Base-by-base conservation (phyloP, 805 yeast species). In the Yamadazyma phyllophila region DNA sequence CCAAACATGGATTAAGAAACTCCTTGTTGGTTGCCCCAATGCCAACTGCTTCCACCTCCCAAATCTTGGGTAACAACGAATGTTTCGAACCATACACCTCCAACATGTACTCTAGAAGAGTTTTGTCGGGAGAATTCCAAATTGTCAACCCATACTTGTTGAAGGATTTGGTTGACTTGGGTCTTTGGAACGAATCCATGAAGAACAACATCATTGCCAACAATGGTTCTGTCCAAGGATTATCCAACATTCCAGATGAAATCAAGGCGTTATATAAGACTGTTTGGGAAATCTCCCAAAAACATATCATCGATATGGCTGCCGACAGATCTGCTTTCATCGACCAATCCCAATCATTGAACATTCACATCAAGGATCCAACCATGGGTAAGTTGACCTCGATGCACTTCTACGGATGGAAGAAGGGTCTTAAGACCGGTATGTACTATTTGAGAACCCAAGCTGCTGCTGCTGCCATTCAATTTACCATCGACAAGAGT, bases 331-430 rank as follows among this genome's bases (percentile, higher is more conserved):
- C 88, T 48, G 85, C 89, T 16, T 87, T 75, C 67, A 82, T 86
- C 63, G 94, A 86, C 66, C 99, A 94, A 71, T 88, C 96, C 26
- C 98, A 92, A 73, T 84, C 94, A 39, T 73, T 94, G 76, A 94
- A 92, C 66, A 82, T 94, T 53, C 91, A 88, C 71, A 76, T 94
- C 66, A 81, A 79, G 63, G 83, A 83, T 50, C 97, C 97, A 49
- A 90, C 98, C 2, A 87, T 89, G 92, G 96, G 96, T 59, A 94
- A 94, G 67, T 78, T 94, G 62, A 94, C 98, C 5, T 82, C 94
- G 53, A 94, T 94, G 97, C 99, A 94, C 67, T 94, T 94, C 76
- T 92, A 94, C 63, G 98, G 97, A 39, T 94, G 99, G 99, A 87
- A 88, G 75, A 89, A 87, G 74, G 99, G 99, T 50, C 79, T 94